Percentiles rank a stretch among this genome's conserved stretches.
These are phyloP conservation scores for Venturia nashicola DNA, from an alignment of 2,329 filamentous ascomycete species.

Conservation along the genomic window DNA sequence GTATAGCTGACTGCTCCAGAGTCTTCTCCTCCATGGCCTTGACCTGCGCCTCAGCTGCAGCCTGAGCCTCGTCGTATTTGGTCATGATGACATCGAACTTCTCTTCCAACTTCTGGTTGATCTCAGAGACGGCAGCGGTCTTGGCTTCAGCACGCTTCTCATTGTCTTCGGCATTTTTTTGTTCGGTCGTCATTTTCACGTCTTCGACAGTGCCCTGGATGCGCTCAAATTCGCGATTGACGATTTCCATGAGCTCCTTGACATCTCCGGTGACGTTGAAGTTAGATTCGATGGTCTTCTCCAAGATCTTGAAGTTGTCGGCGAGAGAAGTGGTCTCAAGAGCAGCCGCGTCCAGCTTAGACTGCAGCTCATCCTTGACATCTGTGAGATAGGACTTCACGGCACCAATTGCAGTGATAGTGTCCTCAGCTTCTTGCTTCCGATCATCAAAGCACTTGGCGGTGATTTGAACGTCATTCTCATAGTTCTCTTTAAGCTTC, in stretches of 20 bases:
- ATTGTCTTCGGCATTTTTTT: slow-evolving; percentile 40
- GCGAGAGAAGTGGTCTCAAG: slow-evolving; percentile 49
- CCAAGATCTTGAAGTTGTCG: slow-evolving; percentile 53
- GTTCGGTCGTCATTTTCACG: slow-evolving; percentile 65
- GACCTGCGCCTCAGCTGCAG: slow-evolving; percentile 59
- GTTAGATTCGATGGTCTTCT: slow-evolving; percentile 48
- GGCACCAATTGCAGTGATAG: slow-evolving; percentile 66
- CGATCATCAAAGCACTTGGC: slow-evolving; percentile 73
- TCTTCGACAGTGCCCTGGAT: slow-evolving; percentile 68
- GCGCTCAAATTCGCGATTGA: slow-evolving; percentile 81
- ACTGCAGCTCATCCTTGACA: slow-evolving; percentile 63
- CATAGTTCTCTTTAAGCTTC: slow-evolving; percentile 61
- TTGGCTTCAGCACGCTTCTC: slow-evolving; percentile 50
- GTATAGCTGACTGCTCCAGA: slow-evolving; percentile 57
- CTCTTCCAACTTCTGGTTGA: slow-evolving; percentile 53
- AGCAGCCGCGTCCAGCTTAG: slow-evolving; percentile 63
- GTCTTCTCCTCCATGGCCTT: slow-evolving; percentile 64
- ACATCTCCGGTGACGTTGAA: slow-evolving; percentile 33
- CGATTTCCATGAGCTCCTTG: slow-evolving; percentile 53
- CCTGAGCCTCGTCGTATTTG: slow-evolving; percentile 81
- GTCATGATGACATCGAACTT: slow-evolving; percentile 69
- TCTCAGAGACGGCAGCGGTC: slow-evolving; percentile 39
- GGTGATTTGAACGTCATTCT: slow-evolving; percentile 60
- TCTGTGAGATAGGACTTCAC: slow-evolving; percentile 68
- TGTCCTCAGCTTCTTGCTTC: slow-evolving; percentile 67